Percentiles rank a stretch among this genome's conserved stretches.
Conservation (phyloP, 73 alveolate species). For the Halteria grandinella region DNA sequence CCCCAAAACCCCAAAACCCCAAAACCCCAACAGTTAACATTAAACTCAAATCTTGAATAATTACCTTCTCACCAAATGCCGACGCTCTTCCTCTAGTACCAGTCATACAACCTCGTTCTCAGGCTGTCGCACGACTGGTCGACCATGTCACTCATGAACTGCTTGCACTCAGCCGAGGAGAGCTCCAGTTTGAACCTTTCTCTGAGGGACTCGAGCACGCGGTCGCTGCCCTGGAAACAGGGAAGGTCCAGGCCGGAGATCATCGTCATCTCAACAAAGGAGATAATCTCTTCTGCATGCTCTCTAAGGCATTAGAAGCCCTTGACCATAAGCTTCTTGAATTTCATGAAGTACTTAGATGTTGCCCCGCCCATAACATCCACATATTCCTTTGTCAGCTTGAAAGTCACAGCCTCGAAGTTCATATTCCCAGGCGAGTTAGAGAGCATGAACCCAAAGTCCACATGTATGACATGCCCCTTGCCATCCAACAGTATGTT, state of each 20-base stretch:
- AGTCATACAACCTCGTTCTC: conserved; percentile 84
- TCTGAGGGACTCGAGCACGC: conserved; percentile 76
- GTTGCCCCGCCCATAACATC: conserved; percentile 93
- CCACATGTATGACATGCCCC: conserved; percentile 98
- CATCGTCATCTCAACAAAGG: conserved; percentile 76
- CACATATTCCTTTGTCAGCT: conserved; percentile 93
- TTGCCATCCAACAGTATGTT: conserved; percentile 93
- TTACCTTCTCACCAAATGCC: conserved; percentile 72
- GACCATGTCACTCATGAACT: conserved; percentile 68
- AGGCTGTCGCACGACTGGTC: conserved; percentile 79
- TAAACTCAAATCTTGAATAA: too few species aligned
- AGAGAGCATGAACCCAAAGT: conserved; percentile 97
- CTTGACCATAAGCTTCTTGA: conserved; percentile 58
- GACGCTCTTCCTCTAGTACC: conserved; percentile 69
- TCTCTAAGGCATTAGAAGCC: conserved; percentile 71
- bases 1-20: too few species aligned
- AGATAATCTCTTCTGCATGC: conserved; percentile 59
- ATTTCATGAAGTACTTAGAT: conserved; percentile 45
- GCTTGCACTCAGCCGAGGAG: conserved; percentile 52
- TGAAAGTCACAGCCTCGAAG: conserved; percentile 96
- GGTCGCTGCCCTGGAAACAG: conserved; percentile 79
- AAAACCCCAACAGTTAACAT: too few species aligned
- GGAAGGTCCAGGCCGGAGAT: conserved; percentile 79
- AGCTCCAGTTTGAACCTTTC: conserved; percentile 77
- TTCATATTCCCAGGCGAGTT: conserved; percentile 96